Evolutionary conservation across 1,284 basidiomycete genomes (phyloP).

Genomic region (Chalciporus piperatoides): DNA sequence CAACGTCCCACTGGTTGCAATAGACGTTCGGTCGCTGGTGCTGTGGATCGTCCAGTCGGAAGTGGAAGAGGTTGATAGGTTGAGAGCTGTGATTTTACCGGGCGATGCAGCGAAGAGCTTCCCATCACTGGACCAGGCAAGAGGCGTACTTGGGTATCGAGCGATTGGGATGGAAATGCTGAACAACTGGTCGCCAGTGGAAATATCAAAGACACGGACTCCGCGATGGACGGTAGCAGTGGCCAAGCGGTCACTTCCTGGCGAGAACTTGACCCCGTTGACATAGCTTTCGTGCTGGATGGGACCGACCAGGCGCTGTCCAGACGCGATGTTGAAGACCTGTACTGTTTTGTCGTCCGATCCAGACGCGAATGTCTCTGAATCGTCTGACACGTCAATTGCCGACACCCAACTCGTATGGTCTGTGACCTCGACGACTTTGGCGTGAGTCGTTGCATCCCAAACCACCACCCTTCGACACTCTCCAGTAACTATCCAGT

Average conservation of each 20-base stretch:
- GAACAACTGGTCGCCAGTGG: not conserved
- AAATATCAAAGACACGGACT: constrained; percentile 4
- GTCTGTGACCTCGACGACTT: not conserved
- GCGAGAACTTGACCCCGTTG: constrained; percentile 7
- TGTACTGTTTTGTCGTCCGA: not conserved
- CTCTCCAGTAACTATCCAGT: not conserved
- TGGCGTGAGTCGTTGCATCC: not conserved
- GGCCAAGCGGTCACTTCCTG: constrained; percentile 4
- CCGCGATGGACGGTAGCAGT: constrained; percentile 4
- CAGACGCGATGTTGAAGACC: constrained; percentile 20
- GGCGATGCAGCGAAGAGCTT: constrained; percentile 1
- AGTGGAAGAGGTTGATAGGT: no score
- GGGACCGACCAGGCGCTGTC: not conserved
- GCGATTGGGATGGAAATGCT: not conserved
- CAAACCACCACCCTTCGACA: not conserved
- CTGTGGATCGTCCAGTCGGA: no score
- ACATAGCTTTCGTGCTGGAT: not conserved
- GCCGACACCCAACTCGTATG: not conserved
- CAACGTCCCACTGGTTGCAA: no score
- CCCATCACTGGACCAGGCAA: constrained; percentile 5
- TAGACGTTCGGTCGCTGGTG: no score
- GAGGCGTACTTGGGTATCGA: not conserved
- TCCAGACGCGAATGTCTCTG: not conserved
- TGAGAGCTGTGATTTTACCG: no score
- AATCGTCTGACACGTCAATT: not conserved